These are phyloP conservation scores for Phialophora chinensis DNA, from an alignment of 2,329 filamentous ascomycete genomes.

Conservation along the genomic window DNA sequence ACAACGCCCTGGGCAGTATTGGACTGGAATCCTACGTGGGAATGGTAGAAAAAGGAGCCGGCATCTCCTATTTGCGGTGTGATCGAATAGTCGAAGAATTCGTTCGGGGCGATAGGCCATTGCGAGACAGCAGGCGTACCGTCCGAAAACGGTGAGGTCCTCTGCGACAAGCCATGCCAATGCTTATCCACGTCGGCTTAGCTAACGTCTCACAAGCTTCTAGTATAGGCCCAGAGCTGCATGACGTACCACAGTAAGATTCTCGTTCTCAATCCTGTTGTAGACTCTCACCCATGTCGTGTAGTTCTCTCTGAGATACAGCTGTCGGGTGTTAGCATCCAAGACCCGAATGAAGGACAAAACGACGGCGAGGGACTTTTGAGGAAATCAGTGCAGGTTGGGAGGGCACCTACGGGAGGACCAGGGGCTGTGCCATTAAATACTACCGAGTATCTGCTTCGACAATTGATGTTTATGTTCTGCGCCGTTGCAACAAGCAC, in stretches of 20 bases:
- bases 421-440: conserved; percentile 62
- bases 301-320: conserved; percentile 54
- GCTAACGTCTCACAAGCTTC: background rate
- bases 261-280: conserved; percentile 60
- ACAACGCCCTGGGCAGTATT: conserved; percentile 63
- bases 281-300: conserved; percentile 64
- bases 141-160: conserved; percentile 67
- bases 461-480: conserved; percentile 54
- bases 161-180: conserved; percentile 70
- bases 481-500: conserved; percentile 55
- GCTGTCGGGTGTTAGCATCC: background rate
- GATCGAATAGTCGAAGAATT: conserved; percentile 72
- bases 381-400: background rate
- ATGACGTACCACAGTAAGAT: conserved; percentile 61
- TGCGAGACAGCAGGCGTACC: conserved; percentile 66
- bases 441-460: conserved; percentile 55
- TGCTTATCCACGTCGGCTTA: conserved; percentile 52
- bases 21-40: conserved; percentile 68
- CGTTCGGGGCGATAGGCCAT: conserved; percentile 67
- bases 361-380: background rate
- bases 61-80: conserved; percentile 58
- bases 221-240: background rate
- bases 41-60: conserved; percentile 73
- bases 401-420: conserved; percentile 43
- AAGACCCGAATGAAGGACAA: background rate